A percentile compares a stretch with the other conserved stretches of the same genome.
phyloP scores from a whole-genome alignment of 495 filamentous ascomycete genomes.

The Aspergillus biplanus region DNA sequence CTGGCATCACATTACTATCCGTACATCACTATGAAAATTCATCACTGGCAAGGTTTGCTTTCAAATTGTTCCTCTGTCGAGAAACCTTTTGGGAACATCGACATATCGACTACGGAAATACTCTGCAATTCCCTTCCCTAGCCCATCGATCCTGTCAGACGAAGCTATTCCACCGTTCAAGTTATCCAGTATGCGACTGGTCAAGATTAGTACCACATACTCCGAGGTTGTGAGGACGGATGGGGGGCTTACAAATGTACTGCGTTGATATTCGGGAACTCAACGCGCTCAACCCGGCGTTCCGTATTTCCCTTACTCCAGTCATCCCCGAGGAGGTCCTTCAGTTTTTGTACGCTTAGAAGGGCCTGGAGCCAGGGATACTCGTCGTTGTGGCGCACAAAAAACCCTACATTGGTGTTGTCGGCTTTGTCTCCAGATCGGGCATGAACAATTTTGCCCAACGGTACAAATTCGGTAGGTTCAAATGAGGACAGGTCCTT shows the following conservation, averaged over 20 bases:
- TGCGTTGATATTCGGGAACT: conserved; percentile 1
- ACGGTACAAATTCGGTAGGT: neutral
- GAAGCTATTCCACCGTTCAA: neutral
- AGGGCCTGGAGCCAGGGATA: neutral
- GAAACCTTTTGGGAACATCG: neutral
- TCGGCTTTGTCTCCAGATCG: neutral
- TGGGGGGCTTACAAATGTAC: neutral
- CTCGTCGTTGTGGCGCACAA: neutral
- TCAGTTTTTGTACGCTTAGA: neutral
- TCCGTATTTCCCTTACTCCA: neutral
- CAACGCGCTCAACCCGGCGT: neutral
- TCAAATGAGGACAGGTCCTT: neutral
- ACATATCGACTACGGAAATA: neutral
- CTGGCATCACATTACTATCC: no score
- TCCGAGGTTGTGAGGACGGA: no score
- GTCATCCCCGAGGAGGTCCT: neutral
- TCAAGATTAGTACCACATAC: neutral
- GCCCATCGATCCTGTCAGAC: neutral
- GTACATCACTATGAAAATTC: no score
- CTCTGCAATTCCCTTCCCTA: neutral
- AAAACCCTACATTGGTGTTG: neutral
- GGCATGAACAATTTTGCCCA: neutral
- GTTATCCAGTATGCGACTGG: neutral
- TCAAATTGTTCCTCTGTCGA: neutral
- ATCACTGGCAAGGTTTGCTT: neutral